A percentile compares a stretch with the other conserved stretches of the same genome.
phyloP scores from a whole-genome alignment of 805 yeast species.

The Candida rishiriensis region DNA sequence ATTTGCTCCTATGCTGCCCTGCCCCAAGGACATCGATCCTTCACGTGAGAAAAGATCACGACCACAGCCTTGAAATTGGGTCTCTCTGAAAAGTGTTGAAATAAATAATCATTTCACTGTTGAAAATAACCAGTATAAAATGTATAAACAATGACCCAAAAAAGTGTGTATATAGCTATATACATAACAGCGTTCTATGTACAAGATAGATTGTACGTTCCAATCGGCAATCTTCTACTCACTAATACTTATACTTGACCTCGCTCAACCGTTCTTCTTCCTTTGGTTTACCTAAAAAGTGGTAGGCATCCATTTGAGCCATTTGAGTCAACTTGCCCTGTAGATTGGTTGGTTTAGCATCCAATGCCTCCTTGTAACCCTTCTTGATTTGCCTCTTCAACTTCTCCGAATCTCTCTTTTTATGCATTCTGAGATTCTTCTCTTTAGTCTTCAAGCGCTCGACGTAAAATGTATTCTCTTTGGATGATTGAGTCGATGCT shows the following conservation, averaged over 20 bases:
- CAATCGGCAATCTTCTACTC: too few relatives aligned
- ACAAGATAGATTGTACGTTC: too few relatives aligned
- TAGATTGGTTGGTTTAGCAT: slow-evolving; percentile 19
- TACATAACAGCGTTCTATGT: too few relatives aligned
- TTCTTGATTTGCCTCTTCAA: slow-evolving; percentile 20
- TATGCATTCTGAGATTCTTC: slow-evolving; percentile 21
- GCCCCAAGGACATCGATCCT: too few relatives aligned
- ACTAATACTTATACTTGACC: slow-evolving; percentile 14
- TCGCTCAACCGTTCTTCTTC: slow-evolving; percentile 21
- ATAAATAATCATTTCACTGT: too few relatives aligned
- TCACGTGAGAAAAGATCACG: too few relatives aligned
- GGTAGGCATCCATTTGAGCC: slow-evolving; percentile 26
- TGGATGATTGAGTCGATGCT: slow-evolving; percentile 36
- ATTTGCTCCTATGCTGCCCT: too few relatives aligned
- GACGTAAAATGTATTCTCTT: slow-evolving; percentile 28
- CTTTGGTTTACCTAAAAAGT: slow-evolving; percentile 24
- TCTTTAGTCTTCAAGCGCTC: slow-evolving; percentile 33
- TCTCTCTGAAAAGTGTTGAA: too few relatives aligned
- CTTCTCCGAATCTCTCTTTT: slow-evolving; percentile 22
- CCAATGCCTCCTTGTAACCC: slow-evolving; percentile 23
- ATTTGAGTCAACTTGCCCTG: slow-evolving; percentile 17
- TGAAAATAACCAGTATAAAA: too few relatives aligned
- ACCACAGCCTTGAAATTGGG: too few relatives aligned
- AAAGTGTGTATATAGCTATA: too few relatives aligned
- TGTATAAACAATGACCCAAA: too few relatives aligned